These are phyloP conservation scores for Jamesozyma spencerorum DNA, from an alignment of 805 yeast species.

Conservation along the genomic window DNA sequence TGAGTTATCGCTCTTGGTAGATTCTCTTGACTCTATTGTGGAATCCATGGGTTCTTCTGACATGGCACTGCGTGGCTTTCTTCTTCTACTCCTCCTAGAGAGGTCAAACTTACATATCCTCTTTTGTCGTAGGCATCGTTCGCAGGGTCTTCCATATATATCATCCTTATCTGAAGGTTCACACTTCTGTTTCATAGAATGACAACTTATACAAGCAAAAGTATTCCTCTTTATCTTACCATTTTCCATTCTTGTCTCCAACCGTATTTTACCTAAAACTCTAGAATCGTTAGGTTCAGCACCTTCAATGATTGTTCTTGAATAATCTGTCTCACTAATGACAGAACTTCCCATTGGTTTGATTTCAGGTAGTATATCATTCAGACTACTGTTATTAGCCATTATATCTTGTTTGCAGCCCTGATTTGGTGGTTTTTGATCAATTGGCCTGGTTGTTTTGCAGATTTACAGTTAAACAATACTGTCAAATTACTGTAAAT, in stretches of 20 bases:
- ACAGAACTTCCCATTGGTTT: background rate
- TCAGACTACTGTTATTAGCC: too few relatives aligned
- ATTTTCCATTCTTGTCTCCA: conserved; percentile 13
- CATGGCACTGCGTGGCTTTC: conserved; percentile 6
- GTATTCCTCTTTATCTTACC: conserved; percentile 28
- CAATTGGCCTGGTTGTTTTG: too few relatives aligned
- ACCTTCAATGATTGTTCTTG: conserved; percentile 15
- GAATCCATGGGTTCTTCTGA: background rate
- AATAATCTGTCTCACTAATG: background rate
- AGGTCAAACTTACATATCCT: conserved; percentile 60
- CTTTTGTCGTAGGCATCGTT: conserved; percentile 58
- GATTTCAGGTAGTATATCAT: background rate
- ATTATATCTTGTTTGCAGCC: too few relatives aligned
- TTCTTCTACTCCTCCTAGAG: conserved; percentile 45
- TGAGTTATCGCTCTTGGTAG: background rate
- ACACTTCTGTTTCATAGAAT: conserved; percentile 75
- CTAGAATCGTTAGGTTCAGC: conserved; percentile 20
- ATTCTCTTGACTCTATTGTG: background rate
- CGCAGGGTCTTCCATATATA: conserved; percentile 58
- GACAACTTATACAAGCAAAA: conserved; percentile 43
- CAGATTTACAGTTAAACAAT: too few relatives aligned
- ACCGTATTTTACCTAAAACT: conserved; percentile 13
- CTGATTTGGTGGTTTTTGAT: too few relatives aligned
- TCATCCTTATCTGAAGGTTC: conserved; percentile 44
- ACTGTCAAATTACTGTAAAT: too few relatives aligned